A percentile compares a stretch with the other conserved stretches of the same genome.
phyloP scores from a whole-genome alignment of 2,329 filamentous ascomycete genomes.

The Paracamarosporium sp. region DNA sequence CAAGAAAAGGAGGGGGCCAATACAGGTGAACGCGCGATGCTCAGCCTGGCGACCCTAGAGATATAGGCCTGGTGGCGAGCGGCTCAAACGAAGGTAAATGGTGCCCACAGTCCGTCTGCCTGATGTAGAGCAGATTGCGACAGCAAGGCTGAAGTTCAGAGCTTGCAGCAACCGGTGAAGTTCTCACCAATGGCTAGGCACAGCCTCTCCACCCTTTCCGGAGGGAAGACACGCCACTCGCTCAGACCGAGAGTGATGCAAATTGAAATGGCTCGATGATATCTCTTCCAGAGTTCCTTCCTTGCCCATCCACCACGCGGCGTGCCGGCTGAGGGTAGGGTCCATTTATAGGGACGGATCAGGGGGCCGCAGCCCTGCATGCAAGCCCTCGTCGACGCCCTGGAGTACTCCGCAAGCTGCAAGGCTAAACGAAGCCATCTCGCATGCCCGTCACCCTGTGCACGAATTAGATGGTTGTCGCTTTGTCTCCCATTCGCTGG shows the following conservation, averaged over 20 bases:
- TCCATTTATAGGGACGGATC: slow-evolving; percentile 6
- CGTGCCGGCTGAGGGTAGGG: background rate
- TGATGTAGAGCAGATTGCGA: slow-evolving; percentile 6
- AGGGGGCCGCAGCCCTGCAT: background rate
- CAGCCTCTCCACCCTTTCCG: slow-evolving; percentile 7
- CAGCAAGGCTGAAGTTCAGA: slow-evolving; percentile 5
- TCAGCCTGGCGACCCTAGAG: slow-evolving; percentile 1
- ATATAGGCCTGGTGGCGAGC: background rate
- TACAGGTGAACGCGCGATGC: background rate
- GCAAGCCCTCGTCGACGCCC: background rate
- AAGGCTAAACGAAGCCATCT: background rate
- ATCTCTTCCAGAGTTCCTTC: background rate
- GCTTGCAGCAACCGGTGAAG: slow-evolving; percentile 9
- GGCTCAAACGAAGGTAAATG: background rate
- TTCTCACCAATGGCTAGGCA: slow-evolving; percentile 6
- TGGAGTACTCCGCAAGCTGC: background rate
- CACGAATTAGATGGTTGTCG: background rate
- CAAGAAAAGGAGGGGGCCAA: background rate
- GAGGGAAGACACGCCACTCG: slow-evolving; percentile 5
- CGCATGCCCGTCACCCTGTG: background rate
- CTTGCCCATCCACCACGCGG: background rate
- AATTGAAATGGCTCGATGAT: background rate
- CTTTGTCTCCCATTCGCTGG: background rate
- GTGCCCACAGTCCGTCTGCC: slow-evolving; percentile 3
- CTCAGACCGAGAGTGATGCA: background rate